Conservation (phyloP, 2,329 filamentous ascomycete species). For the Fusarium aywerte region DNA sequence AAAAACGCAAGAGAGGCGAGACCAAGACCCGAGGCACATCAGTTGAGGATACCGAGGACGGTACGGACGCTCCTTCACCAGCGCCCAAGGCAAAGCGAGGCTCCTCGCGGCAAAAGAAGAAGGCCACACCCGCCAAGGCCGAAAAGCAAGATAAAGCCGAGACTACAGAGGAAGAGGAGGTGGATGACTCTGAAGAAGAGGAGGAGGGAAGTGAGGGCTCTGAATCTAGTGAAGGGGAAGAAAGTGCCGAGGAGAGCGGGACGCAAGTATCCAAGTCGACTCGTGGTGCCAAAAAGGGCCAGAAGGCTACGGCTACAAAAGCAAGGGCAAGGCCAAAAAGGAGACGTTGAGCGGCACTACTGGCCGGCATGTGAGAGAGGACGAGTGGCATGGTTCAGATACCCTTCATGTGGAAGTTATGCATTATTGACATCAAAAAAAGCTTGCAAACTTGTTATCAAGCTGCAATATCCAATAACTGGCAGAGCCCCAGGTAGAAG, state of each 20-base stretch:
- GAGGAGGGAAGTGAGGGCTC: conserved; percentile 52
- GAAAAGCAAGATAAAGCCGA: conserved; percentile 53
- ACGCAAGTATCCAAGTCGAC: conserved; percentile 54
- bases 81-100: conserved; percentile 54
- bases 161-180: conserved; percentile 49
- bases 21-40: conserved; percentile 56
- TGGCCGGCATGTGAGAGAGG: background rate
- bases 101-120: conserved; percentile 57
- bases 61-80: conserved; percentile 54
- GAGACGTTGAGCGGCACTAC: conserved; percentile 39
- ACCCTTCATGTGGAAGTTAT: conserved; percentile 17
- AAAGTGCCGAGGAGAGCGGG: conserved; percentile 52
- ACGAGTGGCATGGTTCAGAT: conserved; percentile 15
- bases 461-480: background rate
- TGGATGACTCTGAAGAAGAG: conserved; percentile 51
- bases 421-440: background rate
- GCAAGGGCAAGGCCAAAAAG: conserved; percentile 50
- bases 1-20: conserved; percentile 60
- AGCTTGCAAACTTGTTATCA: background rate
- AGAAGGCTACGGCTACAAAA: conserved; percentile 40
- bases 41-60: conserved; percentile 61
- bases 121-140: conserved; percentile 56
- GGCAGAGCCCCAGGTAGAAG: background rate
- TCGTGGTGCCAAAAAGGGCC: conserved; percentile 51
- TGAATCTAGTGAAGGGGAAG: conserved; percentile 48